Conservation (phyloP, 169 alveolate genomes). For the Eimeria falciformis region DNA sequence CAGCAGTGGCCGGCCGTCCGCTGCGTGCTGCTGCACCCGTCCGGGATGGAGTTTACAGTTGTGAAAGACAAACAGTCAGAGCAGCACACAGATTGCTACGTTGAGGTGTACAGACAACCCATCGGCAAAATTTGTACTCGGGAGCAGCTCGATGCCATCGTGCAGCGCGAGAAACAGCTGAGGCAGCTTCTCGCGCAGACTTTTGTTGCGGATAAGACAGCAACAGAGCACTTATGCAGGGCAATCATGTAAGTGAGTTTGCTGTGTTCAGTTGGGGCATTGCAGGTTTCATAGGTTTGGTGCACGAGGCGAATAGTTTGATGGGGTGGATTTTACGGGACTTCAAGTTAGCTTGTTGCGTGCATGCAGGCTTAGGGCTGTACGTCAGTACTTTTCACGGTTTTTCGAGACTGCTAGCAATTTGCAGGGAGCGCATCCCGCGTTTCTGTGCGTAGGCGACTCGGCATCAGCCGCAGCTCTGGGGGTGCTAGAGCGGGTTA, state of each 20-base stretch:
- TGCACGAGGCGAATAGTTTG: too few relatives aligned
- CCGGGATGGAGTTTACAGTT: not conserved
- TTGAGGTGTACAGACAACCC: constrained; percentile 54
- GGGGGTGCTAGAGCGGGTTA: not conserved
- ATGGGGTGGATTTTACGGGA: too few relatives aligned
- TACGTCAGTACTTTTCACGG: not conserved
- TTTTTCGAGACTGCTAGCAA: not conserved
- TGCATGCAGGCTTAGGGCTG: not conserved
- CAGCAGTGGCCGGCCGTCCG: constrained; percentile 20
- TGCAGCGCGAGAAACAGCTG: not conserved
- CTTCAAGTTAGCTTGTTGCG: too few relatives aligned
- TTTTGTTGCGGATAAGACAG: constrained; percentile 9
- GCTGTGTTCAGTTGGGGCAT: too few relatives aligned
- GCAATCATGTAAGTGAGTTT: not conserved
- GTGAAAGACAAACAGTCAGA: not conserved
- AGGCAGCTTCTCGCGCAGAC: not conserved
- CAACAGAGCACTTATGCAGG: constrained; percentile 40
- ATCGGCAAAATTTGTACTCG: not conserved
- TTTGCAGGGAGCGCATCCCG: not conserved
- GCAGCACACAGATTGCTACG: not conserved
- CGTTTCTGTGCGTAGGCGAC: constrained; percentile 26
- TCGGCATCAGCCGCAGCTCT: constrained; percentile 55
- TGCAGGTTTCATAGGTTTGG: too few relatives aligned
- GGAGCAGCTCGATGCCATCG: not conserved
- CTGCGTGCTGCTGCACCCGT: constrained; percentile 51